Evolutionary conservation across 345 rosid genomes (phyloP), one percentile per base, ranked within the genome.

Genomic region (Erysimum cheiranthoides): DNA sequence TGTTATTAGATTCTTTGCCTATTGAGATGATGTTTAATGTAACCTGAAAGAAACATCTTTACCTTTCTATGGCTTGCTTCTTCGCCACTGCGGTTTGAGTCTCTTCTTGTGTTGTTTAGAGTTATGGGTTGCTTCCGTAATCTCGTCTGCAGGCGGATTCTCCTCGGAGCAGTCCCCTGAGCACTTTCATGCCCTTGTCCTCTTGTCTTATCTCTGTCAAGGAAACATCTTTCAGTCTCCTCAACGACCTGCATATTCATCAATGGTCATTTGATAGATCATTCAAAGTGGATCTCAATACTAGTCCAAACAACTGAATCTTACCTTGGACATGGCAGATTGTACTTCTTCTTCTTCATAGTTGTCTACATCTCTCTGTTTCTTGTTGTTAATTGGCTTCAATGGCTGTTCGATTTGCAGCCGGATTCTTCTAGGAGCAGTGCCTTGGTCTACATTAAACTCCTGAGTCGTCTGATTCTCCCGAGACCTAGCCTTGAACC

Each of bases 101-200:
- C 79, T 40, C 49, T 76, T 59, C 17, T 64, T 50, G 39, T 53
- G 54, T 36, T 71, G 18, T 60, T 75, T 14, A 36, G 66, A 59
- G 34, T 54, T 16, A 64, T 12, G 4, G 42, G 68, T 17, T 51
- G 30, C 56, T 77, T 65, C 27, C 63, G 27, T n/a, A 0, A 14
- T 36, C 66, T 66, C 27, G 54, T 45, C 74, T 75, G 88, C 74
- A 93, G 70, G 12, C 73, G 89, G 69, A 91, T 60, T 80, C 94
- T 88, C 77, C 91, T 84, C 25, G 79, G 74, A 73, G 93, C 94
- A 70, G 82, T 89, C 51, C 93, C 96, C 67, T 87, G 94, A 71
- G 14, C 2, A 31, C 8, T 53, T 16, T 57, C 85, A 71, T n/a
- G n/a, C n/a, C n/a, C n/a, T n/a, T n/a, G n/a, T n/a, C n/a, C n/a